phyloP scores from a whole-genome alignment of 2,329 filamentous ascomycete genomes.

The Knufia petricola region DNA sequence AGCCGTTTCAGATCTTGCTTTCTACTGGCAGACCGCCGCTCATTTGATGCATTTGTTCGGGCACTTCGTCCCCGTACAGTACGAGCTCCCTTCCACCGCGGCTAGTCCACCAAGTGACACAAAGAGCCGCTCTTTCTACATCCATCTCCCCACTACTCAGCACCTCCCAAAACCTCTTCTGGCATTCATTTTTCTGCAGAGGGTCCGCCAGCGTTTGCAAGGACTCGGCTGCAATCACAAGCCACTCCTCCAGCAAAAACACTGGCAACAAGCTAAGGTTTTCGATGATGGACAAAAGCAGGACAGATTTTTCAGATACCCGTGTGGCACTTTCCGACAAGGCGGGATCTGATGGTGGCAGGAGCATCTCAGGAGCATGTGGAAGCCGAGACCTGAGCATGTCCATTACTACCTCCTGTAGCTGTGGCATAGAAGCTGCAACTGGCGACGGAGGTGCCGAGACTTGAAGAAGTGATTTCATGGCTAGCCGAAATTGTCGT shows the following conservation, averaged over 20 bases:
- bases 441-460: slow-evolving; percentile 70
- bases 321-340: slow-evolving; percentile 25
- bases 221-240: slow-evolving; percentile 59
- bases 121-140: slow-evolving; percentile 67
- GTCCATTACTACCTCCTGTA: slow-evolving; percentile 74
- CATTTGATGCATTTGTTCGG: slow-evolving; percentile 39
- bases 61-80: slow-evolving; percentile 34
- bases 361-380: slow-evolving; percentile 42
- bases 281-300: slow-evolving; percentile 69
- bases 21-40: slow-evolving; percentile 43
- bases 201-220: slow-evolving; percentile 55
- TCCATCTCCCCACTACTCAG: slow-evolving; percentile 78
- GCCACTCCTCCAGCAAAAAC: slow-evolving; percentile 66
- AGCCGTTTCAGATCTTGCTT: slow-evolving; percentile 39
- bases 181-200: slow-evolving; percentile 53
- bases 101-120: slow-evolving; percentile 78
- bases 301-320: slow-evolving; percentile 68
- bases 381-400: slow-evolving; percentile 59
- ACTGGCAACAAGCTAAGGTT: slow-evolving; percentile 65
- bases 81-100: slow-evolving; percentile 50
- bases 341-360: slow-evolving; percentile 32
- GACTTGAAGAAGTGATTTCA: slow-evolving; percentile 74
- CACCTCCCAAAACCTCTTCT: slow-evolving; percentile 68
- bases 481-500: slow-evolving; percentile 79
- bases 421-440: slow-evolving; percentile 60